Evolutionary conservation across 176 grass and related monocot genomes (phyloP).

Genomic region (Bolboschoenus planiculmis): DNA sequence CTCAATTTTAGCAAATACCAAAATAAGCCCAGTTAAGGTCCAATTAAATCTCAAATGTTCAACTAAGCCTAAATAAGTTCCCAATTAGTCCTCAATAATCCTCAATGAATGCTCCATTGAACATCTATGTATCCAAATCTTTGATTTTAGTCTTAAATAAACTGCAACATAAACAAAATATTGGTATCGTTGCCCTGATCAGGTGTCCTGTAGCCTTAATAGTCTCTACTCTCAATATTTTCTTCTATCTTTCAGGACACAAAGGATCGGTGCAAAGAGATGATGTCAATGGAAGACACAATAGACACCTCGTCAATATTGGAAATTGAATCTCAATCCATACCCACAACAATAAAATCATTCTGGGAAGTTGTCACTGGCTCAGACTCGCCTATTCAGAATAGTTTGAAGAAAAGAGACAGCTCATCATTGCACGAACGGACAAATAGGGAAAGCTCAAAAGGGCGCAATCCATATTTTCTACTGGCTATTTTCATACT

Average conservation of each 20-base stretch:
- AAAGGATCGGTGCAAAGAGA: conserved; percentile 68
- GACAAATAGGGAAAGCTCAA: not conserved
- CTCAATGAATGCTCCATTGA: not conserved
- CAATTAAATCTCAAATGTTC: not conserved
- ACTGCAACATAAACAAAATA: not conserved
- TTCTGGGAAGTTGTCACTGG: conserved; percentile 61
- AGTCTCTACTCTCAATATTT: not conserved
- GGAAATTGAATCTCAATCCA: conserved; percentile 44
- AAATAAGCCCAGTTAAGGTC: not conserved
- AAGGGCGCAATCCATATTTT: conserved; percentile 24
- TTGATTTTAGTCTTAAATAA: not conserved
- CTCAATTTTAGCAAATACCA: not conserved
- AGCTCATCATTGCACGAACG: not conserved
- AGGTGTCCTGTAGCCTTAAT: not conserved
- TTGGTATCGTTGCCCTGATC: not conserved
- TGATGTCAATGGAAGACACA: conserved; percentile 56
- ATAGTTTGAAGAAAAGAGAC: not conserved
- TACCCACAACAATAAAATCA: conserved; percentile 31
- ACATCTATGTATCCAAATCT: not conserved
- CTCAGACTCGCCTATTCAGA: not conserved
- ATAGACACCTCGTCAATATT: conserved; percentile 33
- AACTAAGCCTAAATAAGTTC: not conserved
- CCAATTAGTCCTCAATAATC: not conserved
- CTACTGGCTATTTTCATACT: conserved; percentile 36
- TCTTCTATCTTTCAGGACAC: conserved; percentile 39